A percentile compares a stretch with the other conserved stretches of the same genome.
These are phyloP conservation scores for Phaseolus lunatus DNA, from an alignment of 306 rosid species.

Conservation along the genomic window DNA sequence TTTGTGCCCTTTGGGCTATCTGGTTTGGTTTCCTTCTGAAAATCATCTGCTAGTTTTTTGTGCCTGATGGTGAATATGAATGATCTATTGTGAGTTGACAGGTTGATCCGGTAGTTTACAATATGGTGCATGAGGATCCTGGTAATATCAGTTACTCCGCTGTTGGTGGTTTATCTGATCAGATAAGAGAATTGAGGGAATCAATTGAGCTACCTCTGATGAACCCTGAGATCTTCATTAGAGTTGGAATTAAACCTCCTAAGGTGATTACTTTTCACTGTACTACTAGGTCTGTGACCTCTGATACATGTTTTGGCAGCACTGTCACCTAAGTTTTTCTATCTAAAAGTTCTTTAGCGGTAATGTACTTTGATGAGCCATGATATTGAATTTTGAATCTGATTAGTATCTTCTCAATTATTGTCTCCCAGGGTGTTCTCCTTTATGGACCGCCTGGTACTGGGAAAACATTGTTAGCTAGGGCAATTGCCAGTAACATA, in stretches of 20 bases:
- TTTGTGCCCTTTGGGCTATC: background rate
- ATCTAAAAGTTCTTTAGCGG: background rate
- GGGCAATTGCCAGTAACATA: constrained; percentile 96
- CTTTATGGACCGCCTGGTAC: constrained; percentile 99
- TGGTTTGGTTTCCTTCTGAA: constrained; percentile 26
- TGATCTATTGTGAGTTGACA: constrained; percentile 46
- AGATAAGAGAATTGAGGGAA: constrained; percentile 95
- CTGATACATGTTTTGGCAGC: constrained; percentile 1
- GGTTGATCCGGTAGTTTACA: constrained; percentile 96
- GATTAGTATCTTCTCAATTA: constrained; percentile 26
- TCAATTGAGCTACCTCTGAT: constrained; percentile 91
- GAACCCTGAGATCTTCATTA: constrained; percentile 94
- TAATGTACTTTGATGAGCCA: constrained; percentile 11
- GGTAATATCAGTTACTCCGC: constrained; percentile 98
- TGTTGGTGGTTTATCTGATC: constrained; percentile 96
- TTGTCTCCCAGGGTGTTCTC: constrained; percentile 82
- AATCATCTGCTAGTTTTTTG: constrained; percentile 1
- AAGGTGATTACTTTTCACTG: constrained; percentile 61
- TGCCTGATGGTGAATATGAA: background rate
- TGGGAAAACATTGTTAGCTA: constrained; percentile 89
- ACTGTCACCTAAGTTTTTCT: background rate
- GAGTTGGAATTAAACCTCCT: constrained; percentile 98
- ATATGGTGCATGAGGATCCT: constrained; percentile 97
- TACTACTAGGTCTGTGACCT: constrained; percentile 7
- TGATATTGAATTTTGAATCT: constrained; percentile 22